Percentiles rank a stretch among this genome's conserved stretches.
Evolutionary conservation across 129 eudicot species (phyloP).

Genomic region (Lactuca sativa): DNA sequence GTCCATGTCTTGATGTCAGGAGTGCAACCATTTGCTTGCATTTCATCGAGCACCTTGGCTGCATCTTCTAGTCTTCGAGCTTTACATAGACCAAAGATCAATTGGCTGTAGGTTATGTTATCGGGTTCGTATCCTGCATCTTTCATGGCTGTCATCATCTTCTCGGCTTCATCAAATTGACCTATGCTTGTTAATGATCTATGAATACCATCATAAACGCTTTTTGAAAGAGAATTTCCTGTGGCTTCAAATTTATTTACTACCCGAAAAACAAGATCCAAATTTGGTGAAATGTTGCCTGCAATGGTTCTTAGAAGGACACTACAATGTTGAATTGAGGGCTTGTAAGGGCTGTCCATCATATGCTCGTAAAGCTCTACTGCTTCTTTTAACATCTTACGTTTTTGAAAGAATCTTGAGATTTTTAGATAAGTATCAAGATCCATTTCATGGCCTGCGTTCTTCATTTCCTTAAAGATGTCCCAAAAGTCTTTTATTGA

Average conservation of each 20-base stretch:
- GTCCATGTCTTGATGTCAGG: conserved; percentile 96
- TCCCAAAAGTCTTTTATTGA: conserved; percentile 63
- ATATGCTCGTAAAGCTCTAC: conserved; percentile 80
- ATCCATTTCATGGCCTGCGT: conserved; percentile 66
- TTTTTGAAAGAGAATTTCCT: conserved; percentile 56
- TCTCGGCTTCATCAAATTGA: conserved; percentile 76
- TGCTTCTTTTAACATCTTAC: conserved; percentile 71
- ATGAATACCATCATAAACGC: conserved; percentile 75
- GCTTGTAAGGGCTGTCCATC: conserved; percentile 85
- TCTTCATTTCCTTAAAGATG: conserved; percentile 61
- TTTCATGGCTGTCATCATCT: conserved; percentile 62
- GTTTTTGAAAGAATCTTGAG: conserved; percentile 61
- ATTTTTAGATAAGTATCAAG: conserved; percentile 77
- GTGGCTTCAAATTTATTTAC: conserved; percentile 59
- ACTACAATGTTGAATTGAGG: conserved; percentile 51
- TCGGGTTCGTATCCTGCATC: conserved; percentile 77
- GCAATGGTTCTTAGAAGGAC: conserved; percentile 56
- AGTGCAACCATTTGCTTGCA: conserved; percentile 63
- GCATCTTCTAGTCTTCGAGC: conserved; percentile 73
- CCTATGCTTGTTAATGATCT: conserved; percentile 74
- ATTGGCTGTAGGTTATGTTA: conserved; percentile 89
- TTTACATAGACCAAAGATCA: conserved; percentile 81
- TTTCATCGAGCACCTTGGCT: conserved; percentile 51
- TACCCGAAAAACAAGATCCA: conserved; percentile 72
- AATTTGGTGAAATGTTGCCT: conserved; percentile 37